Conservation (phyloP, 1,284 basidiomycete species). For the Schizophyllum commune region DNA sequence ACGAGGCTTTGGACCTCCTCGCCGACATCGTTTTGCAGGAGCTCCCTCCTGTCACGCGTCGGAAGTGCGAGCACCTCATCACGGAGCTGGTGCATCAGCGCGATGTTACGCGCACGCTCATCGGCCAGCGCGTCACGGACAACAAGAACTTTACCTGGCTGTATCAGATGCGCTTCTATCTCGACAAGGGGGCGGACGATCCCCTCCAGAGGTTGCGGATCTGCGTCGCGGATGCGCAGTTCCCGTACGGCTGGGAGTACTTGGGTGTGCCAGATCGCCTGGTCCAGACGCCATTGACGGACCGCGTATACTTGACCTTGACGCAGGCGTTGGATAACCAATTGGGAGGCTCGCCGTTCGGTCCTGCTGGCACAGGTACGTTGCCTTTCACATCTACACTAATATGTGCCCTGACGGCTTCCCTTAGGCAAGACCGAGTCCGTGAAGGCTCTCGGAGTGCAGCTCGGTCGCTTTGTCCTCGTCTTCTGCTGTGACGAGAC, state of each 20-base stretch:
- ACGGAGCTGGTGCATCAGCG: slow-evolving; percentile 98
- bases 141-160: slow-evolving; percentile 86
- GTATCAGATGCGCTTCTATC: slow-evolving; percentile 98
- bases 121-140: slow-evolving; percentile 35
- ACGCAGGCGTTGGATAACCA: slow-evolving; percentile 95
- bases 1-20: slow-evolving; percentile 84
- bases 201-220: slow-evolving; percentile 78
- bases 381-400: neutral
- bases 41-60: slow-evolving; percentile 80
- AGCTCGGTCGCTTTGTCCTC: slow-evolving; percentile 94
- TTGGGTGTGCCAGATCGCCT: slow-evolving; percentile 94
- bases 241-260: slow-evolving; percentile 99
- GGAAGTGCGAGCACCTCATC: slow-evolving; percentile 98
- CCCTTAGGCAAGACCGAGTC: slow-evolving; percentile 91
- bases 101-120: slow-evolving; percentile 83
- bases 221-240: slow-evolving; percentile 85
- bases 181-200: slow-evolving; percentile 63
- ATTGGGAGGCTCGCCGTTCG: slow-evolving; percentile 95
- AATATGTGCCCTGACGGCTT: slow-evolving; percentile 4
- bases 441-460: slow-evolving; percentile 96
- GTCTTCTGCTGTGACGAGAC: slow-evolving; percentile 99
- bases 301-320: slow-evolving; percentile 92
- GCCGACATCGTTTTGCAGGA: slow-evolving; percentile 95
- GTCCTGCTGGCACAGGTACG: slow-evolving; percentile 92
- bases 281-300: slow-evolving; percentile 98